Evolutionary conservation across 2,329 filamentous ascomycete species (phyloP).

Genomic region (Tolypocladium ovalisporum): DNA sequence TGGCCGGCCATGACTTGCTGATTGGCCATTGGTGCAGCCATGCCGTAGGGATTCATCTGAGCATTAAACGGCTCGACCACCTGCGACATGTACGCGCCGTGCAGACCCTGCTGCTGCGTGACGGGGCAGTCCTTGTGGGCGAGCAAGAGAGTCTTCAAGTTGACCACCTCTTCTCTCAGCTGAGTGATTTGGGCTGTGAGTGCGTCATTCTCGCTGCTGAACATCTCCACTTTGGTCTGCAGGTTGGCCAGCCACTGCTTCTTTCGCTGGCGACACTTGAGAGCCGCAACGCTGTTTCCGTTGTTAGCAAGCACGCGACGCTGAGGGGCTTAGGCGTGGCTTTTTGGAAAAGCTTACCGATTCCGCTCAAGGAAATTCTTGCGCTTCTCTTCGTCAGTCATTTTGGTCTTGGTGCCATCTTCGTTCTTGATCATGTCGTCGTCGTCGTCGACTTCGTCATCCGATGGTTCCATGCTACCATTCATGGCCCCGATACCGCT

Average conservation of each 20-base stretch:
- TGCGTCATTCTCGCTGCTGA: conserved; percentile 81
- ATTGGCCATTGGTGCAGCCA: conserved; percentile 39
- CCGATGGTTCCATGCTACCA: conserved; percentile 30
- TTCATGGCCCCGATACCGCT: conserved; percentile 11
- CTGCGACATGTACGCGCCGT: conserved; percentile 44
- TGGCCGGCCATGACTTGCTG: conserved; percentile 47
- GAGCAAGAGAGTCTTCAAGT: conserved; percentile 81
- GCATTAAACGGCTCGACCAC: conserved; percentile 42
- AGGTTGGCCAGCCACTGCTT: conserved; percentile 98
- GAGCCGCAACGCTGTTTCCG: conserved; percentile 68
- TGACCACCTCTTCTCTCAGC: conserved; percentile 85
- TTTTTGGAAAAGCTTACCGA: conserved; percentile 55
- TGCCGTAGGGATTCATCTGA: conserved; percentile 49
- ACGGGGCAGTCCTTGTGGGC: conserved; percentile 96
- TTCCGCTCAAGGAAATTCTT: conserved; percentile 97
- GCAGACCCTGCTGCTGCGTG: conserved; percentile 67
- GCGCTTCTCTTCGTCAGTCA: conserved; percentile 97
- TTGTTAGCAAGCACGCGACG: conserved; percentile 1
- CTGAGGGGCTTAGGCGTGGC: neutral
- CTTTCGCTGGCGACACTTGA: conserved; percentile 96
- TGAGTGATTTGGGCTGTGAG: conserved; percentile 74
- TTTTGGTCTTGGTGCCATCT: conserved; percentile 58
- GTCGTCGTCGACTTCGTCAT: conserved; percentile 42
- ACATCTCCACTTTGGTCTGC: conserved; percentile 89
- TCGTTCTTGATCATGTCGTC: conserved; percentile 38